Base-by-base conservation (phyloP, 495 filamentous ascomycete genomes). In the Talaromyces wortmannii region DNA sequence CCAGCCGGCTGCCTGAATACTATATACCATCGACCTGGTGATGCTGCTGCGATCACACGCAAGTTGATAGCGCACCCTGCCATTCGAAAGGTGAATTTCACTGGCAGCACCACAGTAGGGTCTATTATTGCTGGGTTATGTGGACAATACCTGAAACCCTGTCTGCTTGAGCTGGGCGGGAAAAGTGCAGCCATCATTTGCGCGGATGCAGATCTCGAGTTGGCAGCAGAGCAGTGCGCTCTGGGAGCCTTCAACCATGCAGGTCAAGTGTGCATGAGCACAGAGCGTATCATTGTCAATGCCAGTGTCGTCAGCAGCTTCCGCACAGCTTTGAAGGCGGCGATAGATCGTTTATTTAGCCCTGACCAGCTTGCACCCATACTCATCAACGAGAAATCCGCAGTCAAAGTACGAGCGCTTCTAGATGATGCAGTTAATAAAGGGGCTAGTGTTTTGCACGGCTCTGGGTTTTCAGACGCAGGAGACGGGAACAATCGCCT, bases 201-300 rank as follows among this genome's bases (percentile, higher is more conserved):
- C 45, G 73, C 72, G 1, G 82, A 83, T 62, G 81, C 81, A 2
- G 72, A 84, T 52, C 54, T 83, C 23, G 61, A 77, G 40, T 71
- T 66, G 16, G 80, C 82, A 5, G 80, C 79, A 2, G 61, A 70
- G 16, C 71, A 70, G 12, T 76, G 77, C 30, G 68, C 79, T 31
- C 62, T 72, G 1, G 76, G 81, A 16, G 67, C 79, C 3, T 81
- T 80, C 53, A 7, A 50, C 15, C 61, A 82, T 68, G 72, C 80
- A 44, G 91, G 91, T 7, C 91, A 96, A 71, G 85, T 92, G 45
- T 96, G 91, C 72, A 92, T 96, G 90, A 77, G 83, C 2, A 95
- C 90, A 1, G 91, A 96, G 66, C 81, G 87, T 10, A 90, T 96
- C 63, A 72, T 96, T 43, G 85, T 95, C 6, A 45, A 51, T 16